A percentile compares a stretch with the other conserved stretches of the same genome.
phyloP scores from a whole-genome alignment of 345 rosid genomes.

The Pistacia integerrima region DNA sequence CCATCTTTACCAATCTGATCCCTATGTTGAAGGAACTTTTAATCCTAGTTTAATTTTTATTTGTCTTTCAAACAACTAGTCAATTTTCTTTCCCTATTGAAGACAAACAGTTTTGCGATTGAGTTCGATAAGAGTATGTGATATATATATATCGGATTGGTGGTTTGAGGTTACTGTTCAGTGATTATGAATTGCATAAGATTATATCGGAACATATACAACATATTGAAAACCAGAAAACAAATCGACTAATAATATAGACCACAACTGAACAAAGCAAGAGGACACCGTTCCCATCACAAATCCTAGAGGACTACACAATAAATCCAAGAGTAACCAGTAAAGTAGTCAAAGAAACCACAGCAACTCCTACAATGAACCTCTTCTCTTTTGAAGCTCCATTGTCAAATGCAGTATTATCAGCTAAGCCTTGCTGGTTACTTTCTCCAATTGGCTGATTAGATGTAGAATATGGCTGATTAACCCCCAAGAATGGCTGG shows the following conservation, averaged over 20 bases:
- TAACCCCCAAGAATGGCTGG: constrained; percentile 45
- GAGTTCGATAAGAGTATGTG: too few relatives aligned
- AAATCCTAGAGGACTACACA: not conserved
- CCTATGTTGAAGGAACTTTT: constrained; percentile 26
- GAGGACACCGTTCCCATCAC: too few relatives aligned
- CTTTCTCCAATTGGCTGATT: constrained; percentile 35
- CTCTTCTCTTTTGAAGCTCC: constrained; percentile 32
- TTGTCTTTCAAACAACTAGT: too few relatives aligned
- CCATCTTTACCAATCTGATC: constrained; percentile 42
- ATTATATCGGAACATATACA: not conserved
- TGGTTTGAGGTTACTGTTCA: not conserved
- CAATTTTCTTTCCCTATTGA: too few relatives aligned
- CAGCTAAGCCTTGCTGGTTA: constrained; percentile 32
- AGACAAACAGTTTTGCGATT: too few relatives aligned
- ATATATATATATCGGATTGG: not conserved
- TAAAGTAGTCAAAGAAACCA: constrained; percentile 12
- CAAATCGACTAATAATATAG: not conserved
- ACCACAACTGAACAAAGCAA: not conserved
- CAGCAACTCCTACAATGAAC: constrained; percentile 8
- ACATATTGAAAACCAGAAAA: not conserved
- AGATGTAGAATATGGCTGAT: constrained; percentile 34
- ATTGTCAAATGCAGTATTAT: constrained; percentile 33
- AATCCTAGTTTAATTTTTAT: not conserved
- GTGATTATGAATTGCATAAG: too few relatives aligned
- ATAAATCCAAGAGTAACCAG: constrained; percentile 14